Base-by-base conservation (phyloP, 352 stramenopile genomes). In the Globisporangium apiculatum region DNA sequence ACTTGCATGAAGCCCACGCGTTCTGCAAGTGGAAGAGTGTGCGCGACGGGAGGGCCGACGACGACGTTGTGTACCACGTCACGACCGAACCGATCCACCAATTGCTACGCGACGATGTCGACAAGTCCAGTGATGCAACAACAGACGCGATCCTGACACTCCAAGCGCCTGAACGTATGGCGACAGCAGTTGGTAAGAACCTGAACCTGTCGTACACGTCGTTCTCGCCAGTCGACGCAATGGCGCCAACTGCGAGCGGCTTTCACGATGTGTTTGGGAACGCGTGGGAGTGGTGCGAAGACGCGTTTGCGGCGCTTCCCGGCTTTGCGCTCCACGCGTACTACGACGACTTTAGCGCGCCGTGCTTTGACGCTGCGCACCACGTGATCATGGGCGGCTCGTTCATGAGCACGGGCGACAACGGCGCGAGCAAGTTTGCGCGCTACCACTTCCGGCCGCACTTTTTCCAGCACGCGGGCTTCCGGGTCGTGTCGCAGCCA, bases 311-410 rank as follows among this genome's bases (percentile, higher is more conserved):
- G 52, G 83, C 94, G 45, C 80, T 99, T 9, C 86, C 94, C 12
- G 89, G 88, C 36, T 98, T 98, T 65, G 70, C 91, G 37, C 73
- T 96, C 48, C 85, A 95, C 64, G 72, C 69, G 55, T 91, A 97
- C 49, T 99, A 99, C 75, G 94, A 98, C 70, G 95, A 99, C 71
- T 99, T 99, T 64, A 97, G 89, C 37, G 92, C 95, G 49, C 96
- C 96, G n/a, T 99, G 95, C 73, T 99, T 98, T 69, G 96, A 99
- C 67, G 95, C 94, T 38, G 94, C 98, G 61, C 95, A 99, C 75
- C 84, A 95, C 42, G 81, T 98, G 61, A 98, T 99, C 77, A 89
- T 98, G 65, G 96, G 96, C 48, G 95, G 96, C 17, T 98, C 89
- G 40, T 98, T 98, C 66, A 95, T 96, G 45, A 97, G 86, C 70